These are phyloP conservation scores for Chrysoporthe cubensis DNA, from an alignment of 2,329 filamentous ascomycete species.

Conservation along the genomic window DNA sequence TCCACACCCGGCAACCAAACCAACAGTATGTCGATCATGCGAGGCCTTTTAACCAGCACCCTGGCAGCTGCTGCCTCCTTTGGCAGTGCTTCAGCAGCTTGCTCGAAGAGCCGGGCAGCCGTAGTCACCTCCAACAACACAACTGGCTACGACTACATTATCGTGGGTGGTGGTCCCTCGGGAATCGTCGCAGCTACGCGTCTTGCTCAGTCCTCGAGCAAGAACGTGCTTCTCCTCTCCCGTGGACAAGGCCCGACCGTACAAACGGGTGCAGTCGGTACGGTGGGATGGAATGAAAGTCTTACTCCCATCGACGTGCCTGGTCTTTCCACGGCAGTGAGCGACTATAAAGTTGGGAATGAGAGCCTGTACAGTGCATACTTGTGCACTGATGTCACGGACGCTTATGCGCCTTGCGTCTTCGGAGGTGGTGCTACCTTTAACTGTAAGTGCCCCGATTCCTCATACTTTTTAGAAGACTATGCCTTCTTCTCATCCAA, in stretches of 20 bases:
- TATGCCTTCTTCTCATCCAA: neutral
- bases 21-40: neutral
- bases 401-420: conserved; percentile 35
- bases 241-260: conserved; percentile 42
- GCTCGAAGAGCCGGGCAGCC: neutral
- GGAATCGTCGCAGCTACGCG: conserved; percentile 42
- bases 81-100: neutral
- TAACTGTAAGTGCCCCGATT: conserved; percentile 38
- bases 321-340: conserved; percentile 34
- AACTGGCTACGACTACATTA: conserved; percentile 44
- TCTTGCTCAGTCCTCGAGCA: conserved; percentile 38
- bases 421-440: conserved; percentile 42
- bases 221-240: conserved; percentile 43
- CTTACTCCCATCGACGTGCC: conserved; percentile 40
- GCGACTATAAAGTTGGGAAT: conserved; percentile 30
- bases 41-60: neutral
- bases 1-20: neutral
- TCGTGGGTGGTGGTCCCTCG: conserved; percentile 43
- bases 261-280: conserved; percentile 37
- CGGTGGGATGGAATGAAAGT: conserved; percentile 40
- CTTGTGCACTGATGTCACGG: conserved; percentile 13
- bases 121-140: conserved; percentile 30
- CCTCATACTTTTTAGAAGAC: no score
- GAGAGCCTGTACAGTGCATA: conserved; percentile 19
- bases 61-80: conserved; percentile 7